Percentiles rank a stretch among this genome's conserved stretches.
Conservation (phyloP, 2,329 filamentous ascomycete species). For the Allantophomopsis cytisporea region DNA sequence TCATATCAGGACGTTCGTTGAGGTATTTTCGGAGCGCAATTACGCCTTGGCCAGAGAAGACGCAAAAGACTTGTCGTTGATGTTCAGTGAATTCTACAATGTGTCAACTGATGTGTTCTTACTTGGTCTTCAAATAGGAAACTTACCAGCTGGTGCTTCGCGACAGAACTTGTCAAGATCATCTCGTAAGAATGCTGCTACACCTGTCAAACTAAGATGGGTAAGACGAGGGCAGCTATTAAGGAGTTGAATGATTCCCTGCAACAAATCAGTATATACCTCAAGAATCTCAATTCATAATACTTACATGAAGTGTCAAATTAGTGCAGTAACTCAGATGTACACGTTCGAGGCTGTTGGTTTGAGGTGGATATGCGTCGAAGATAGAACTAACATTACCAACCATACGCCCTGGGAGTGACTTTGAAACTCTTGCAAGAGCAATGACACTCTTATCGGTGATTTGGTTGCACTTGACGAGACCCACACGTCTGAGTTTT, state of each 20-base stretch:
- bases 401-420: background rate
- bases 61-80: slow-evolving; percentile 90
- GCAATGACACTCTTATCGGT: slow-evolving; percentile 83
- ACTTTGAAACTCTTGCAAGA: slow-evolving; percentile 18
- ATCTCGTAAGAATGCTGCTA: slow-evolving; percentile 76
- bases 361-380: slow-evolving; percentile 33
- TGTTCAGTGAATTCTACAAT: slow-evolving; percentile 78
- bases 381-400: background rate
- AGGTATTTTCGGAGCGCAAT: slow-evolving; percentile 64
- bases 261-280: slow-evolving; percentile 15
- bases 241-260: slow-evolving; percentile 83
- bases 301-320: slow-evolving; percentile 63
- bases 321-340: slow-evolving; percentile 92
- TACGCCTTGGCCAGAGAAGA: slow-evolving; percentile 86
- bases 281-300: background rate
- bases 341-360: slow-evolving; percentile 60
- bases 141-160: slow-evolving; percentile 60
- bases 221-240: slow-evolving; percentile 88
- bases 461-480: slow-evolving; percentile 87
- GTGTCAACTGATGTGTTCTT: slow-evolving; percentile 2
- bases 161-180: slow-evolving; percentile 80
- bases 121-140: slow-evolving; percentile 2
- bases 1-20: slow-evolving; percentile 42
- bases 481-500: slow-evolving; percentile 84
- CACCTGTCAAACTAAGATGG: slow-evolving; percentile 86